Percentiles rank a stretch among this genome's conserved stretches.
Evolutionary conservation across 805 yeast species (phyloP).

Genomic region (Starmerella gropengiesseri): DNA sequence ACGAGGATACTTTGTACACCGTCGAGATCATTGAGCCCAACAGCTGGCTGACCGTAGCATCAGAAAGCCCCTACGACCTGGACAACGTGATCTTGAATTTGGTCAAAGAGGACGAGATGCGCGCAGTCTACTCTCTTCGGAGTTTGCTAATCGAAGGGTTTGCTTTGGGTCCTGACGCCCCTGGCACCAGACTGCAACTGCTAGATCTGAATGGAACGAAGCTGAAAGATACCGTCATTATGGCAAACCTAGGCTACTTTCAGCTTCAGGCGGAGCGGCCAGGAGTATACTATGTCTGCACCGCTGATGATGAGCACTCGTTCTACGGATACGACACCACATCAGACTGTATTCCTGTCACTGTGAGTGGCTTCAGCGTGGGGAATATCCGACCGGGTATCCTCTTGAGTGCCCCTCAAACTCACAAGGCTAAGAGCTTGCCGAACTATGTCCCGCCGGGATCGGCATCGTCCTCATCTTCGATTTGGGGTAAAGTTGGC

Average conservation of each 20-base stretch:
- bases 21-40: conserved; percentile 50
- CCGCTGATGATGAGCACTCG: neutral
- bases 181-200: conserved; percentile 43
- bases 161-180: conserved; percentile 13
- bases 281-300: conserved; percentile 44
- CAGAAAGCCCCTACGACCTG: conserved; percentile 45
- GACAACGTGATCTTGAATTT: conserved; percentile 46
- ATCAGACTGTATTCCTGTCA: conserved; percentile 7
- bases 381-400: neutral
- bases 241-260: conserved; percentile 75
- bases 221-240: conserved; percentile 49
- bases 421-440: neutral
- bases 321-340: neutral
- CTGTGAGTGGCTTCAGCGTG: neutral
- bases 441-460: neutral
- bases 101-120: conserved; percentile 29
- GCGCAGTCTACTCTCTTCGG: conserved; percentile 42
- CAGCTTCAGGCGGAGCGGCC: conserved; percentile 60
- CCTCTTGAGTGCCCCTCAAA: neutral
- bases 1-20: conserved; percentile 43
- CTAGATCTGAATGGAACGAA: conserved; percentile 17
- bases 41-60: conserved; percentile 55
- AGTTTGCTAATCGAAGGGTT: conserved; percentile 46
- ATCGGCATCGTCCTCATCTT: neutral
- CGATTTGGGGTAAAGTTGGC: conserved; percentile 2